phyloP scores from a whole-genome alignment of 1,139 yeast genomes.

The Hyphopichia wangnamkhiaoensis region DNA sequence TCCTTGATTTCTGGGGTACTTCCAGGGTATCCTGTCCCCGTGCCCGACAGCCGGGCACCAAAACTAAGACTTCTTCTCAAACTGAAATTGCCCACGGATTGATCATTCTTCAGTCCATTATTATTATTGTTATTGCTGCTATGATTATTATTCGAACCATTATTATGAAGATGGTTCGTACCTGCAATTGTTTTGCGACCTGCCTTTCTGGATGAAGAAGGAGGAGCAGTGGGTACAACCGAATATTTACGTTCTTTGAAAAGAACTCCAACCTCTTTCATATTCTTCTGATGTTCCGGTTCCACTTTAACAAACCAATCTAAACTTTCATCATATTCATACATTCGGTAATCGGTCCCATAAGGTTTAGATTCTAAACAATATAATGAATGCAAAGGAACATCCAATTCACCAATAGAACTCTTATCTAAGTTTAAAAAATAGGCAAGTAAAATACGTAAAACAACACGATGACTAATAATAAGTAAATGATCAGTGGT shows the following conservation, averaged over 20 bases:
- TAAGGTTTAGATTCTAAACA: slow-evolving; percentile 91
- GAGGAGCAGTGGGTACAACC: slow-evolving; percentile 73
- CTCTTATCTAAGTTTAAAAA: slow-evolving; percentile 83
- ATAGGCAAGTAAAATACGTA: slow-evolving; percentile 83
- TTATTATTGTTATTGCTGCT: neutral
- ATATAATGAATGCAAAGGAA: slow-evolving; percentile 88
- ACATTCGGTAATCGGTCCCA: slow-evolving; percentile 90
- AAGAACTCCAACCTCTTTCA: slow-evolving; percentile 66
- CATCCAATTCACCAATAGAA: slow-evolving; percentile 85
- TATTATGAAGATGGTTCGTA: neutral
- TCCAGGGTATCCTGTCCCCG: neutral
- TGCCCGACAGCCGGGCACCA: slow-evolving; percentile 8
- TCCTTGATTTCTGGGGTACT: neutral
- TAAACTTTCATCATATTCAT: slow-evolving; percentile 75
- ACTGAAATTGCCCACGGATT: slow-evolving; percentile 13
- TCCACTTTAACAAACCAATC: slow-evolving; percentile 81
- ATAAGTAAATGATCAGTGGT: slow-evolving; percentile 84
- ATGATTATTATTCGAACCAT: neutral
- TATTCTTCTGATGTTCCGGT: slow-evolving; percentile 61
- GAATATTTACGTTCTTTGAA: slow-evolving; percentile 67
- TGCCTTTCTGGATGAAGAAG: slow-evolving; percentile 23
- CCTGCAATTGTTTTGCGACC: slow-evolving; percentile 5
- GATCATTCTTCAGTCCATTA: neutral
- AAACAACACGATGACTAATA: slow-evolving; percentile 87
- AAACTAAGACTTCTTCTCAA: slow-evolving; percentile 19